Base-by-base conservation (phyloP, 2,329 filamentous ascomycete species). In the Didymella arachidicola region DNA sequence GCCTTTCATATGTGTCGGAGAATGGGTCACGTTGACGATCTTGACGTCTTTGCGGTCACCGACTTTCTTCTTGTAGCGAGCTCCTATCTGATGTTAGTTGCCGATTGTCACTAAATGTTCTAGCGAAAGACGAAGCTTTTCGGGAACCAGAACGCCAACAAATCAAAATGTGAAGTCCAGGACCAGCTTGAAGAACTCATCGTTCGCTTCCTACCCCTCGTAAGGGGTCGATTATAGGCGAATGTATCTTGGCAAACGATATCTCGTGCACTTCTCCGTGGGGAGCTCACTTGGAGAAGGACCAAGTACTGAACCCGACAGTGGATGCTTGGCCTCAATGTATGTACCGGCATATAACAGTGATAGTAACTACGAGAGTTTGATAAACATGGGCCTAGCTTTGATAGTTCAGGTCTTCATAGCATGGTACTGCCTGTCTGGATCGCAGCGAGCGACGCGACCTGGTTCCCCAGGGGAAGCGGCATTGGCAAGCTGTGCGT, bases 11-110 rank as follows among this genome's bases (percentile, higher is more conserved):
- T 14, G 7, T 38, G 46, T 49, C 26, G 29, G 25, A 25, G 6
- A 8, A 5, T 19, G 2, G n/a, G n/a, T 38, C n/a, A 2, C 36
- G 7, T 18, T 36, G 16, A 5, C 1, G 7, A 16, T 36, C n/a
- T 29, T 10, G 29, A 10, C 12, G 29, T 1, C 29, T 11, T 18
- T 38, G n/a, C 7, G 19, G 8, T 5, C 16, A 53, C 42, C 18
- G 42, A 46, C 41, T 8, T 46, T 46, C 32, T 39, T 39, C 25
- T 39, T 53, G 29, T 45, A 53, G 18, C 50, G 50, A 10, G 32
- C 50, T 46, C 42, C 50, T 11, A 53, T 19, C 16, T 46, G 50
- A 10, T 19, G 10, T 32, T 32, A 39, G 7, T 53, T 16, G 10
- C 42, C 42, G 4, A 53, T 22, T n/a, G 34, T 38, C 7, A 38